A percentile compares a stretch with the other conserved stretches of the same genome.
Conservation (phyloP, 169 alveolate species). For the Plasmodium berghei region DNA sequence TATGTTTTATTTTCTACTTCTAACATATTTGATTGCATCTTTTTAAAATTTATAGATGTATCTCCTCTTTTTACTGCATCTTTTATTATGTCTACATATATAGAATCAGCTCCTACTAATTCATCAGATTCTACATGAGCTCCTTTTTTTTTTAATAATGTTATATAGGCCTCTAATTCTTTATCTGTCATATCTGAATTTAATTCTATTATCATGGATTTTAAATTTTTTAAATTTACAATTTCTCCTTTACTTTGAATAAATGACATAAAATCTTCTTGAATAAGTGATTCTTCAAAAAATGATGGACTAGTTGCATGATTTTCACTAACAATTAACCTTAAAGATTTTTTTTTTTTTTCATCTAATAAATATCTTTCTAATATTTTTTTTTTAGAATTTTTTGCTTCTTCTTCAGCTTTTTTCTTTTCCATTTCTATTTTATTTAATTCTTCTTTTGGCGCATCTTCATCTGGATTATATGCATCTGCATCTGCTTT, state of each 20-base stretch:
- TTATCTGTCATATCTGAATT: conserved; percentile 53
- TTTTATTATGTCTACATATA: conserved; percentile 21
- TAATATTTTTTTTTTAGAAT: not conserved
- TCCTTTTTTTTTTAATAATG: conserved; percentile 36
- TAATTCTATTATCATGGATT: conserved; percentile 38
- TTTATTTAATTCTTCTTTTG: conserved; percentile 44
- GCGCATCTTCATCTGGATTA: conserved; percentile 53
- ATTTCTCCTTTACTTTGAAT: conserved; percentile 60
- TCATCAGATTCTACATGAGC: conserved; percentile 61
- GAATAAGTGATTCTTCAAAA: conserved; percentile 55
- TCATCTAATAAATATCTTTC: conserved; percentile 8
- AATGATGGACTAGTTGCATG: conserved; percentile 63
- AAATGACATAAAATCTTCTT: conserved; percentile 32
- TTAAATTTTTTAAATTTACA: conserved; percentile 13
- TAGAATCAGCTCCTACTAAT: conserved; percentile 55
- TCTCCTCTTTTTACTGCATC: conserved; percentile 64
- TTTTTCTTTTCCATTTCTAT: not conserved
- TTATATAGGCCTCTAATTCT: conserved; percentile 37
- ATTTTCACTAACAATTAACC: conserved; percentile 54
- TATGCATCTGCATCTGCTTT: conserved; percentile 69
- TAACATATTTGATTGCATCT: conserved; percentile 9
- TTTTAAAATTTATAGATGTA: not conserved
- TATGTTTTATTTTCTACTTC: conserved; percentile 6
- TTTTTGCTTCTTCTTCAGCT: not conserved
- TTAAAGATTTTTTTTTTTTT: conserved; percentile 25